These are phyloP conservation scores for Aphanomyces astaci DNA, from an alignment of 352 stramenopile genomes.

Conservation along the genomic window DNA sequence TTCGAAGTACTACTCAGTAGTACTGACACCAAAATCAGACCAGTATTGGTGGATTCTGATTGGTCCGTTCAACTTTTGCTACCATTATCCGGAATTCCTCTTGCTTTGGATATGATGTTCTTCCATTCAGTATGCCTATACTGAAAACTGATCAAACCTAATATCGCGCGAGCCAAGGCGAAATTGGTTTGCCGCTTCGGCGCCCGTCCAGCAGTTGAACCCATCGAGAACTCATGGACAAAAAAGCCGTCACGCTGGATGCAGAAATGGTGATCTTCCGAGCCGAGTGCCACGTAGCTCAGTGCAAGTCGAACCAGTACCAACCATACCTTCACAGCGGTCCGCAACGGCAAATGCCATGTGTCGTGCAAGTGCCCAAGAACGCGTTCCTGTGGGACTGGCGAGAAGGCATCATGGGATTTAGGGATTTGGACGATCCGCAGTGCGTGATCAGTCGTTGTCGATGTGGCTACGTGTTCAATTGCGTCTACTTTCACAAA, in stretches of 20 bases:
- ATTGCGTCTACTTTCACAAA: slow-evolving; percentile 60
- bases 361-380: slow-evolving; percentile 50
- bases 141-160: background rate
- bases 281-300: background rate
- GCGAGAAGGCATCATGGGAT: slow-evolving; percentile 51
- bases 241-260: background rate
- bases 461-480: slow-evolving; percentile 73
- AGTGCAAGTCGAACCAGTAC: background rate
- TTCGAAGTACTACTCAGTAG: too few relatives aligned
- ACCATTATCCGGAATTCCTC: background rate
- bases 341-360: slow-evolving; percentile 32
- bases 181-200: background rate
- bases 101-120: background rate
- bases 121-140: background rate
- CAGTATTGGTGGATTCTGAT: too few relatives aligned
- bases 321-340: background rate
- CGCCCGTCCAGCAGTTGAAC: background rate
- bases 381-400: slow-evolving; percentile 65
- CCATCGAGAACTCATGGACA: background rate
- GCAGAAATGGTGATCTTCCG: background rate
- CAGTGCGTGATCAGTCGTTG: slow-evolving; percentile 66
- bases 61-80: background rate
- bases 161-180: background rate
- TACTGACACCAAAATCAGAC: background rate
- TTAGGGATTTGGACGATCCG: slow-evolving; percentile 44